Conservation (phyloP, 148 eudicot genomes). For the Rhododendron vialii region DNA sequence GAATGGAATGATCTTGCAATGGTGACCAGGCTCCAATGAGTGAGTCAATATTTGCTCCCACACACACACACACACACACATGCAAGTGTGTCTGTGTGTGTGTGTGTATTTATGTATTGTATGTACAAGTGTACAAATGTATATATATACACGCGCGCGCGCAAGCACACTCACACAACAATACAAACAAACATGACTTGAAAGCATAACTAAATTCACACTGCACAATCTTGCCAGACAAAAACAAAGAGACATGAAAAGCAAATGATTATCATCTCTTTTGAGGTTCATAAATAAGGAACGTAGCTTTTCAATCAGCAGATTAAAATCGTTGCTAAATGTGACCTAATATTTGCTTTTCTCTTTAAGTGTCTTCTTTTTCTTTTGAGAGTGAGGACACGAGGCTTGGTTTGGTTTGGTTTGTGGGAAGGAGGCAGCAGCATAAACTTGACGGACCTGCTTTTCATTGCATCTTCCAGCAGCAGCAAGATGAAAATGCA, state of each 20-base stretch:
- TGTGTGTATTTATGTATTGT: too few relatives aligned
- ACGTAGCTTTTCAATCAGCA: background rate
- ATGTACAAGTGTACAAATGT: background rate
- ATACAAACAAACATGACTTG: background rate
- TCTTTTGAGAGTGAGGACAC: background rate
- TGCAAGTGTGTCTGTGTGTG: too few relatives aligned
- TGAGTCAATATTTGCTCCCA: background rate
- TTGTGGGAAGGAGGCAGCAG: background rate
- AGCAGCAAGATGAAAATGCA: background rate
- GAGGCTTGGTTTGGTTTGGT: background rate
- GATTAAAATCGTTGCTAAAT: background rate
- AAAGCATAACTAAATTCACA: background rate
- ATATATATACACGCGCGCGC: too few relatives aligned
- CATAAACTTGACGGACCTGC: background rate
- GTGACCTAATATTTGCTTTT: background rate
- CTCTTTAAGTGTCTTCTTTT: background rate
- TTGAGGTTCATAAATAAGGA: background rate
- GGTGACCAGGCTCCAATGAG: background rate
- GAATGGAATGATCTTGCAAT: constrained; percentile 1
- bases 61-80: too few relatives aligned
- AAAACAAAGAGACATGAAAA: background rate
- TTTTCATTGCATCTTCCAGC: background rate
- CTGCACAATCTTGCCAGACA: background rate
- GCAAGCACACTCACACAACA: too few relatives aligned
- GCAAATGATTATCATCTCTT: background rate